Percentiles rank a stretch among this genome's conserved stretches.
These are phyloP conservation scores for Kwoniella sp. DNA, from an alignment of 768 basidiomycete genomes.

Conservation along the genomic window DNA sequence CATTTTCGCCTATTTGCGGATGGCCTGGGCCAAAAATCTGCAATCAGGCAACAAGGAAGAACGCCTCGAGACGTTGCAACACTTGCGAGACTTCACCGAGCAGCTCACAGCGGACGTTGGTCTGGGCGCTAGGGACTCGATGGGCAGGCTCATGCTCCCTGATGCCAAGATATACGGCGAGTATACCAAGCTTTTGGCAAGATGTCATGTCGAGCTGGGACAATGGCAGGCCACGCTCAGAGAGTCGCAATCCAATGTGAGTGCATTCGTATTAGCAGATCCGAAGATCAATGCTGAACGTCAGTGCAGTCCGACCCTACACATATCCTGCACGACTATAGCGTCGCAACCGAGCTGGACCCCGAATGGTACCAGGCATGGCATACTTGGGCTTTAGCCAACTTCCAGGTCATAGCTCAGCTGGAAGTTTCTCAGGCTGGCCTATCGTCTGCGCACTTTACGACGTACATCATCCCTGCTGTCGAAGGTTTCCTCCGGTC, in stretches of 20 bases:
- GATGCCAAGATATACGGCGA: conserved; percentile 55
- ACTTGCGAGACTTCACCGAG: conserved; percentile 75
- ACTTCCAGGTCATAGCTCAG: conserved; percentile 84
- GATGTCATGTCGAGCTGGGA: conserved; percentile 93
- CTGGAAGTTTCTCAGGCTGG: conserved; percentile 66
- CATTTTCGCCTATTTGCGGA: conserved; percentile 92
- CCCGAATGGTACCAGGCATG: conserved; percentile 98
- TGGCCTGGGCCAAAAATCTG: conserved; percentile 84
- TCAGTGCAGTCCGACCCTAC: conserved; percentile 64
- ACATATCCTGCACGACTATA: conserved; percentile 78
- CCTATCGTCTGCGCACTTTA: conserved; percentile 61
- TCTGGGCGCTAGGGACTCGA: conserved; percentile 56
- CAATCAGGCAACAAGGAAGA: conserved; percentile 52
- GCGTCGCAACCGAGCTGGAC: conserved; percentile 83
- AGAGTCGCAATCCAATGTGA: conserved; percentile 72
- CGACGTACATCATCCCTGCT: conserved; percentile 81
- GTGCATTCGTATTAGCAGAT: too few relatives aligned
- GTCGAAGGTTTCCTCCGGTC: conserved; percentile 91
- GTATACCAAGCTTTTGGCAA: conserved; percentile 80
- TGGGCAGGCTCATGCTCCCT: conserved; percentile 49
- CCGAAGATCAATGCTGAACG: neutral
- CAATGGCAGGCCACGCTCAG: conserved; percentile 84
- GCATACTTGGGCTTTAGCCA: conserved; percentile 97
- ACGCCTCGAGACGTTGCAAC: conserved; percentile 62
- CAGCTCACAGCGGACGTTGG: conserved; percentile 72